Conservation (phyloP, 1,284 basidiomycete species). For the Bondarzewia mesenterica region DNA sequence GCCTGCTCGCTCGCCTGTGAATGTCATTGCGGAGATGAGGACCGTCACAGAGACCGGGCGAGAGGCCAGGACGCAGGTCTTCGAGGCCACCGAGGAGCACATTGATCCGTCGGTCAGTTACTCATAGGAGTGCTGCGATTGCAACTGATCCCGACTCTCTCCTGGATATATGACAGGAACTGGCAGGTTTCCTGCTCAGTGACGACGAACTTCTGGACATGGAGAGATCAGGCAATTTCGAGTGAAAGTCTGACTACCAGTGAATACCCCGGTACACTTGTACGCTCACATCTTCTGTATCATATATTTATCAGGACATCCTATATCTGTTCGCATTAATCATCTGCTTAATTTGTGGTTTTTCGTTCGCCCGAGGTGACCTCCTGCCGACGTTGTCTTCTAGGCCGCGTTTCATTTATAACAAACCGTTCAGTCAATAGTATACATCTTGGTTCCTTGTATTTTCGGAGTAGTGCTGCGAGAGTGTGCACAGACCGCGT, state of each 20-base stretch:
- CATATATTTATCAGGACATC: no score
- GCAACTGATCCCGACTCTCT: neutral
- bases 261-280: neutral
- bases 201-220: conserved; percentile 1
- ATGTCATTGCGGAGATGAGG: neutral
- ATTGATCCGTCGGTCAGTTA: conserved; percentile 1
- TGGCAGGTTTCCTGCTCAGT: conserved; percentile 1
- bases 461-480: no score
- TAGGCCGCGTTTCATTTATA: no score
- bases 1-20: neutral
- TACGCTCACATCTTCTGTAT: neutral
- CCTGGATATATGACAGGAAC: neutral
- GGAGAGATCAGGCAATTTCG: neutral
- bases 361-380: no score
- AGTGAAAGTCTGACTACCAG: neutral
- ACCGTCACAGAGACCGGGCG: neutral
- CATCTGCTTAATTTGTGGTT: no score
- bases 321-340: no score
- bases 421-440: no score
- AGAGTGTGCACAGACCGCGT: no score
- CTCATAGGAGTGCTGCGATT: neutral
- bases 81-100: neutral
- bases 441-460: no score
- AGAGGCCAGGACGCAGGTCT: neutral
- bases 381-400: no score